Percentiles rank a stretch among this genome's conserved stretches.
Evolutionary conservation across 2,329 filamentous ascomycete genomes (phyloP).

Genomic region (Fusarium falciforme): DNA sequence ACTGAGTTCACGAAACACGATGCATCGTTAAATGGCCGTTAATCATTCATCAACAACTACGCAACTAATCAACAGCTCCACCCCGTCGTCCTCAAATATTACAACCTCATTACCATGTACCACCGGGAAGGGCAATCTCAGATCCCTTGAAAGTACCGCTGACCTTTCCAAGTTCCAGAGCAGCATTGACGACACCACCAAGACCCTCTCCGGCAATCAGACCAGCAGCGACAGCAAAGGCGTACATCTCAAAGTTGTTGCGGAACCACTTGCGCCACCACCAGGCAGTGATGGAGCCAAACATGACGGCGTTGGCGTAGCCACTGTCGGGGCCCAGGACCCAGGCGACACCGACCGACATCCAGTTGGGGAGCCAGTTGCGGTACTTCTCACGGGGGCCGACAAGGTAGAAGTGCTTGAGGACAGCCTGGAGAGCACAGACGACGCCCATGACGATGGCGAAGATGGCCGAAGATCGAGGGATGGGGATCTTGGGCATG

Average conservation of each 20-base stretch:
- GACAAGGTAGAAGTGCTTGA: constrained; percentile 65
- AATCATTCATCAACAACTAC: not conserved
- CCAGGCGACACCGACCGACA: constrained; percentile 70
- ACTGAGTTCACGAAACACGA: not conserved
- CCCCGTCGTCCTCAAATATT: not conserved
- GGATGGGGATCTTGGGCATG: constrained; percentile 66
- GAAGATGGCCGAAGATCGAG: constrained; percentile 65
- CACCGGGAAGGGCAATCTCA: constrained; percentile 27
- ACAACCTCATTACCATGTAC: constrained; percentile 10
- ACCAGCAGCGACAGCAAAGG: constrained; percentile 69
- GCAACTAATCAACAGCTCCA: not conserved
- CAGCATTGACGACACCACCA: constrained; percentile 70
- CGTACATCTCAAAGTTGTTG: constrained; percentile 65
- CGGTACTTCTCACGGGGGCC: constrained; percentile 65
- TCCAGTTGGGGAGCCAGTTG: constrained; percentile 71
- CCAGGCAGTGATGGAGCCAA: constrained; percentile 64
- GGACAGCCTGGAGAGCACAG: constrained; percentile 61
- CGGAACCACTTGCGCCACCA: constrained; percentile 66
- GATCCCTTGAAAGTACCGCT: constrained; percentile 42
- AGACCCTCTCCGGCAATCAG: constrained; percentile 73
- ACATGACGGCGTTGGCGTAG: constrained; percentile 67
- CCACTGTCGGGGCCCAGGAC: constrained; percentile 64
- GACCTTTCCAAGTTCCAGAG: constrained; percentile 52
- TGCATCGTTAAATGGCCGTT: not conserved
- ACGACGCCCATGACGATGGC: constrained; percentile 65